Evolutionary conservation across 306 rosid species (phyloP).

Genomic region (Morella rubra): DNA sequence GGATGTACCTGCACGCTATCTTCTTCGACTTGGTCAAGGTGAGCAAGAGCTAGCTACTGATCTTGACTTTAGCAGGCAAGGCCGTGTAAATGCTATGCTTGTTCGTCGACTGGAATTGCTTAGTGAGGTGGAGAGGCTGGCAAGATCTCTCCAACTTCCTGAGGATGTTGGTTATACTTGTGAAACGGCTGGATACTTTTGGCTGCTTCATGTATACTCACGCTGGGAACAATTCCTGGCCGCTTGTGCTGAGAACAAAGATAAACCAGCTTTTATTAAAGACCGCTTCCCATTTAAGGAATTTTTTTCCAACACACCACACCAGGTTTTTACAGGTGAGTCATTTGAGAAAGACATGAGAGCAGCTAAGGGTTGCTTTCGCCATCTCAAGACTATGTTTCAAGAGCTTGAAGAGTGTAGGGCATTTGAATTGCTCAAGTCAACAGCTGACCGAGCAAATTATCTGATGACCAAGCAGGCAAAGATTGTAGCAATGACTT

Average conservation of each 20-base stretch:
- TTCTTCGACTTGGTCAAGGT: conserved; percentile 99
- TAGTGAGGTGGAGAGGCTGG: conserved; percentile 89
- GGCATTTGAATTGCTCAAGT: conserved; percentile 92
- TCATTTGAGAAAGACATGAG: conserved; percentile 90
- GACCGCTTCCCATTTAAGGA: conserved; percentile 98
- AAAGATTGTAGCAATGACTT: conserved; percentile 98
- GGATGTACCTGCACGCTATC: conserved; percentile 99
- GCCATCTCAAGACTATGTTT: conserved; percentile 88
- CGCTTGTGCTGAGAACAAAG: conserved; percentile 71
- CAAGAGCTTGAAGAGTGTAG: conserved; percentile 99
- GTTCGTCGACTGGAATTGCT: conserved; percentile 84
- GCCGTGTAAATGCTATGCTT: conserved; percentile 98
- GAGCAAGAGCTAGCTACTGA: conserved; percentile 99
- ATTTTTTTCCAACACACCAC: conserved; percentile 66
- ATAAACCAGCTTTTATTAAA: conserved; percentile 62
- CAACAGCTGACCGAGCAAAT: conserved; percentile 97
- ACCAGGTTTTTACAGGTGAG: conserved; percentile 72
- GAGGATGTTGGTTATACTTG: conserved; percentile 99
- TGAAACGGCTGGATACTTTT: conserved; percentile 98
- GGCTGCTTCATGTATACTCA: conserved; percentile 97
- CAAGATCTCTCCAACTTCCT: conserved; percentile 95
- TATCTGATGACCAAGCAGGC: conserved; percentile 99
- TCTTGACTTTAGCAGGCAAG: conserved; percentile 97
- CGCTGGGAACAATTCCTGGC: conserved; percentile 94
- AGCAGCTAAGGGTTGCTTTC: conserved; percentile 84